phyloP scores from a whole-genome alignment of 768 basidiomycete species.

The Naganishia vaughanmartiniae region DNA sequence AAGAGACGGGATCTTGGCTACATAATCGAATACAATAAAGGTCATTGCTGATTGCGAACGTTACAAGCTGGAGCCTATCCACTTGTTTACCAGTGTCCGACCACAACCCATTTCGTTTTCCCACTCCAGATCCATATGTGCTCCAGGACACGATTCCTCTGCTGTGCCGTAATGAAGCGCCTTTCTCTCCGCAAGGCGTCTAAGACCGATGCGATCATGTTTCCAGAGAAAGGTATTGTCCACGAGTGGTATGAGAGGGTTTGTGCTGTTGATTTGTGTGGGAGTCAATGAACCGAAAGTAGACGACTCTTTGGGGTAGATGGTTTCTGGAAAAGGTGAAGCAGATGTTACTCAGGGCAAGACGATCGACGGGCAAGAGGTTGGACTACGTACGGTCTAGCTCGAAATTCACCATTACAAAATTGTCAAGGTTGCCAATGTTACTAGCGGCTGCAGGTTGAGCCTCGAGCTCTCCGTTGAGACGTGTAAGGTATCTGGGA shows the following conservation, averaged over 20 bases:
- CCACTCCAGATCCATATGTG: slow-evolving; percentile 49
- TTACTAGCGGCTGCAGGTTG: slow-evolving; percentile 20
- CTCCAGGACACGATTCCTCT: slow-evolving; percentile 42
- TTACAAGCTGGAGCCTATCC: slow-evolving; percentile 37
- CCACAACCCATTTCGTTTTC: slow-evolving; percentile 43
- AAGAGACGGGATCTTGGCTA: too few species aligned
- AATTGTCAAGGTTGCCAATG: slow-evolving; percentile 35
- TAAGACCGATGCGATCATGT: slow-evolving; percentile 47
- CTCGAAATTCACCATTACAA: slow-evolving; percentile 48
- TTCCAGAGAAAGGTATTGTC: slow-evolving; percentile 40
- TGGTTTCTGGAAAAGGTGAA: slow-evolving; percentile 37
- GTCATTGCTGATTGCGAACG: too few species aligned
- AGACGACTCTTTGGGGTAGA: slow-evolving; percentile 48
- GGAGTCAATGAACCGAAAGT: slow-evolving; percentile 46
- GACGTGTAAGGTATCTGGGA: slow-evolving; percentile 28
- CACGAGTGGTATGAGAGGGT: slow-evolving; percentile 34
- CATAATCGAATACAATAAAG: too few species aligned
- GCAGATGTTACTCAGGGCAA: background rate
- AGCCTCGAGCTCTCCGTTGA: slow-evolving; percentile 29
- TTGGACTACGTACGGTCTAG: slow-evolving; percentile 41
- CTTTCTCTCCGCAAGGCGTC: slow-evolving; percentile 36
- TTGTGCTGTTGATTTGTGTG: slow-evolving; percentile 32
- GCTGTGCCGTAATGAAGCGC: slow-evolving; percentile 29
- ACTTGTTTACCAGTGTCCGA: slow-evolving; percentile 37
- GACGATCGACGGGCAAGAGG: background rate